phyloP scores from a whole-genome alignment of 257 asterid species.

The Sherardia arvensis region DNA sequence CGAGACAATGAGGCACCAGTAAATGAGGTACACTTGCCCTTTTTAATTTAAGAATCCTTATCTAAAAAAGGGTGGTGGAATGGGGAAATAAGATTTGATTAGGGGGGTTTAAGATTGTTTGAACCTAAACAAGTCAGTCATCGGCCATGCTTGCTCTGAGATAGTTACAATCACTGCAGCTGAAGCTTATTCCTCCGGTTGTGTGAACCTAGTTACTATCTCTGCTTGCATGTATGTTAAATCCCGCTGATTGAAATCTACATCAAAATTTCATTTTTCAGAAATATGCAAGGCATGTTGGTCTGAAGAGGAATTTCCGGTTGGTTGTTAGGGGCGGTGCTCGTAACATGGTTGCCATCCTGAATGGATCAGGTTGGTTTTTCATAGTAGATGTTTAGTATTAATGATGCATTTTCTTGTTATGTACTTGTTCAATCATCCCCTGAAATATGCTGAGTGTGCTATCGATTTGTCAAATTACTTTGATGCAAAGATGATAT shows the following conservation, averaged over 20 bases:
- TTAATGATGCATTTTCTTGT: neutral
- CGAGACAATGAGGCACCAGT: conserved; percentile 99
- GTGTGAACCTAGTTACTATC: neutral
- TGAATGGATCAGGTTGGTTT: conserved; percentile 81
- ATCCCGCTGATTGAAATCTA: neutral
- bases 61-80: neutral
- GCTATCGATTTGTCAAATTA: neutral
- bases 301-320: conserved; percentile 92
- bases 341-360: conserved; percentile 82
- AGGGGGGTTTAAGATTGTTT: neutral
- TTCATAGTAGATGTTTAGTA: neutral
- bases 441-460: neutral
- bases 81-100: neutral
- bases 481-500: neutral
- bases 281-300: conserved; percentile 92
- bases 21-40: conserved; percentile 44
- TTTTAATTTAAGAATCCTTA: conserved; percentile 1
- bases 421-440: neutral
- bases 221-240: neutral
- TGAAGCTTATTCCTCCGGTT: neutral
- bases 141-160: neutral
- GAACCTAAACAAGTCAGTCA: neutral
- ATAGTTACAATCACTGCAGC: neutral
- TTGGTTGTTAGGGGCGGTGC: conserved; percentile 98
- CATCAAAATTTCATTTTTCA: conserved; percentile 21